These are phyloP conservation scores for Ramaria sp. DNA, from an alignment of 768 basidiomycete genomes.

Conservation along the genomic window DNA sequence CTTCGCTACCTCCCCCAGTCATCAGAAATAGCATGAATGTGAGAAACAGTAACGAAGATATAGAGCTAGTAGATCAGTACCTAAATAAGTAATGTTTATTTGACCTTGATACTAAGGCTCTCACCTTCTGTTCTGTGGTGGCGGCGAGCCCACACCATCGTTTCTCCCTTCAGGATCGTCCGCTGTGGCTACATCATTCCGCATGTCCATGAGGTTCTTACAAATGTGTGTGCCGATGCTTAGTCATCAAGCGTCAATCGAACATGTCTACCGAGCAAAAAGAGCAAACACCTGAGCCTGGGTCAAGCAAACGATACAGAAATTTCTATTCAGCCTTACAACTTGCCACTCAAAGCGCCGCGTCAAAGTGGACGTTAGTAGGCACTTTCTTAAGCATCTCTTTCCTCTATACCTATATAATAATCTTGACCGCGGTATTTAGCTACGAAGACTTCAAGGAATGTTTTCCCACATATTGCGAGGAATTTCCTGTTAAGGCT, in stretches of 20 bases:
- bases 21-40: conserved; percentile 69
- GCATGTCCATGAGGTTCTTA: conserved; percentile 1
- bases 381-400: background rate
- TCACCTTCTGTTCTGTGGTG: conserved; percentile 4
- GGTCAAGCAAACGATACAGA: conserved; percentile 40
- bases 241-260: background rate
- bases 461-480: conserved; percentile 55
- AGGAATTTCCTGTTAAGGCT: conserved; percentile 35
- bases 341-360: conserved; percentile 42
- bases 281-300: conserved; percentile 13
- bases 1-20: conserved; percentile 58
- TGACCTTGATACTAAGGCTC: background rate
- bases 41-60: conserved; percentile 66
- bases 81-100: background rate
- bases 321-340: conserved; percentile 47
- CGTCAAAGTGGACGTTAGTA: conserved; percentile 51
- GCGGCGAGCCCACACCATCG: conserved; percentile 12
- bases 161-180: conserved; percentile 16
- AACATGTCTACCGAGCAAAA: background rate
- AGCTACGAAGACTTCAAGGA: conserved; percentile 31
- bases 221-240: background rate
- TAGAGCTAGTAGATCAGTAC: conserved; percentile 41
- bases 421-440: background rate
- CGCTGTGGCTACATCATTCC: conserved; percentile 7
- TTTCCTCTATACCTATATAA: background rate